phyloP scores from a whole-genome alignment of 139 green algal genomes.

The Astrephomene gubernaculifera region DNA sequence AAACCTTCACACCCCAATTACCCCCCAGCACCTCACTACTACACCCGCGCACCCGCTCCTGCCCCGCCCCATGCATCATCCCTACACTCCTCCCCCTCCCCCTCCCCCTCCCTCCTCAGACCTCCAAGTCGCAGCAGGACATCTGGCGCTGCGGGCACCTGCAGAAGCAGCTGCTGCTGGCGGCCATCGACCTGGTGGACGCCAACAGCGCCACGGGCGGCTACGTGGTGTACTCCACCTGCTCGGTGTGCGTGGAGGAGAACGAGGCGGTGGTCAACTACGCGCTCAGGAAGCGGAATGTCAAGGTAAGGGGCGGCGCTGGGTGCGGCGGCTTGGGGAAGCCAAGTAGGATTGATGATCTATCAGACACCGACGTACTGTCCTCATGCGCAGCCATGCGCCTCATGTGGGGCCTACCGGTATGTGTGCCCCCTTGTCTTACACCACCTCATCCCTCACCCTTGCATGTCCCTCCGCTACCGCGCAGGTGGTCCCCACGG shows the following conservation, averaged over 20 bases:
- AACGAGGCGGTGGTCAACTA: slow-evolving; percentile 99
- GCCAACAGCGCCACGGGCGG: slow-evolving; percentile 70
- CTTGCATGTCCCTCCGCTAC: not conserved
- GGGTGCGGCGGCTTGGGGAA: too few species aligned
- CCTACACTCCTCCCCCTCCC: not conserved
- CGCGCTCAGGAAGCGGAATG: slow-evolving; percentile 93
- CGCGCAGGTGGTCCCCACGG: slow-evolving; percentile 82
- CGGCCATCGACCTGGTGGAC: slow-evolving; percentile 95
- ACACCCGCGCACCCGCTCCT: too few species aligned
- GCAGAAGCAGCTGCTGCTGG: slow-evolving; percentile 98
- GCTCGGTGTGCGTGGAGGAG: slow-evolving; percentile 98
- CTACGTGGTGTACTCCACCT: slow-evolving; percentile 98
- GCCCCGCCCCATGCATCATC: not conserved
- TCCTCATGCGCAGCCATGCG: too few species aligned
- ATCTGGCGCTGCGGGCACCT: slow-evolving; percentile 94
- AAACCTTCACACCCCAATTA: too few species aligned
- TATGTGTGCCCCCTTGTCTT: too few species aligned
- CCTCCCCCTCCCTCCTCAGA: slow-evolving; percentile 42
- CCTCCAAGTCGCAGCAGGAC: slow-evolving; percentile 69
- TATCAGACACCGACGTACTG: too few species aligned
- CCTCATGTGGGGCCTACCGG: too few species aligned
- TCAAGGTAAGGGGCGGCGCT: slow-evolving; percentile 89
- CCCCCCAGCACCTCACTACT: not conserved
- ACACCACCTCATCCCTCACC: too few species aligned
- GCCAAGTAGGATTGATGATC: too few species aligned